Evolutionary conservation across 257 asterid genomes (phyloP), one percentile per base, ranked within the genome.

Genomic region (Capsicum rhomboideum): DNA sequence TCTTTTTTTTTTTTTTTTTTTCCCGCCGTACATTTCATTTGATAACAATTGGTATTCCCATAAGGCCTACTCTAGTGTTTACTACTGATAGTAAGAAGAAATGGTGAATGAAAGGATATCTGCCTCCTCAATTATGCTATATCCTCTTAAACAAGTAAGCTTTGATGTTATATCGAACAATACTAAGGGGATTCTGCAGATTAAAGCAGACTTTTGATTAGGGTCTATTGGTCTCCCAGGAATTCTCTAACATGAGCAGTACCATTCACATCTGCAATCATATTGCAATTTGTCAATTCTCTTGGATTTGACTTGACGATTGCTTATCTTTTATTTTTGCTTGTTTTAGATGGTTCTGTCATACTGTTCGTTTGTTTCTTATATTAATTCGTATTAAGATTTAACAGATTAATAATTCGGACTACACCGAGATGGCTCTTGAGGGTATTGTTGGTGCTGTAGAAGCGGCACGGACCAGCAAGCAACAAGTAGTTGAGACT

Each of bases 351-450:
- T 42, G 21, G 59, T 71, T 29, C 49, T 46, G 42, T 37, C 44
- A 29, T 10, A 78, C 61, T 55, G 66, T 44, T 83, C 11, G 50
- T 28, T 69, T 68, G 0, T 82, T 21, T 64, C 66, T 64, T 23
- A 56, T 31, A n/a, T 84, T 59, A 79, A 71, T 80, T 82, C 72
- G 79, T 72, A 55, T 83, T 31, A 78, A 55, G 1, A 75, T 44
- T 80, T 49, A 75, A 55, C 93, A 95, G 99, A 88, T 94, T 68
- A 91, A 89, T 83, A 86, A 88, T 89, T 89, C 97, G 3, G 98
- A 95, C 87, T 95, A 89, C 82, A 94, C 98, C 42, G 98, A 95
- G 90, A 93, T 93, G 97, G 98, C 99, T 42, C 91, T 95, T 98
- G 97, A 92, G 53, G 97, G 95, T 67, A 82, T 95, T 50, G 85